These are phyloP conservation scores for Orobanche coerulescens DNA, from an alignment of 257 asterid genomes.

Conservation along the genomic window DNA sequence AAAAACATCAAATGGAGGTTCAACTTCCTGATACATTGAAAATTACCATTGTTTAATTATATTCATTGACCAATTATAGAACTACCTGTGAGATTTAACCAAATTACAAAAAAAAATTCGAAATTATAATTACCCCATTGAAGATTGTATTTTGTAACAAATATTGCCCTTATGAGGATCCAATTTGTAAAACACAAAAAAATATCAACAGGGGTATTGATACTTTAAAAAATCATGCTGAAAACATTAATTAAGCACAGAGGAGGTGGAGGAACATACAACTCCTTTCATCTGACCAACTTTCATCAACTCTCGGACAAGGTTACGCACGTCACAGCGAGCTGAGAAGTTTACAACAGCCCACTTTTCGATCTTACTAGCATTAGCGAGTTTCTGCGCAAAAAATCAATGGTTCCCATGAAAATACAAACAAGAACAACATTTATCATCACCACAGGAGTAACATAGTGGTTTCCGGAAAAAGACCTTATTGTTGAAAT, in stretches of 20 bases:
- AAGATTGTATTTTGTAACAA: too few species aligned
- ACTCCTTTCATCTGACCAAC: slow-evolving; percentile 70
- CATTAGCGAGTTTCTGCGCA: not conserved
- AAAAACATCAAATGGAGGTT: slow-evolving; percentile 44
- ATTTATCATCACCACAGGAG: slow-evolving; percentile 52
- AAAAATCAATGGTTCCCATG: not conserved
- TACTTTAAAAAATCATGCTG: not conserved
- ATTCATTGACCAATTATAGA: not conserved
- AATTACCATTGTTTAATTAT: not conserved
- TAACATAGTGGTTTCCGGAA: slow-evolving; percentile 14
- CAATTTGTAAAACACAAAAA: not conserved
- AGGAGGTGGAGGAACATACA: slow-evolving; percentile 36
- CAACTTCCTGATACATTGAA: slow-evolving; percentile 38
- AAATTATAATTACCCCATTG: not conserved
- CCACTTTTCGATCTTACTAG: not conserved
- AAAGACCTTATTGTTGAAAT: slow-evolving; percentile 72
- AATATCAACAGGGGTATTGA: not conserved
- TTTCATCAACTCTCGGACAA: slow-evolving; percentile 52
- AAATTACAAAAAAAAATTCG: not conserved
- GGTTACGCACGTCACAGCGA: slow-evolving; percentile 22
- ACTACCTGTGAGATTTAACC: not conserved
- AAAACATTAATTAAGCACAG: not conserved
- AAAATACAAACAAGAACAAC: not conserved
- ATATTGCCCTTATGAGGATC: not conserved
- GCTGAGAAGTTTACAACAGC: slow-evolving; percentile 15